Evolutionary conservation across 257 asterid species (phyloP).

Genomic region (Solanum etuberosum): DNA sequence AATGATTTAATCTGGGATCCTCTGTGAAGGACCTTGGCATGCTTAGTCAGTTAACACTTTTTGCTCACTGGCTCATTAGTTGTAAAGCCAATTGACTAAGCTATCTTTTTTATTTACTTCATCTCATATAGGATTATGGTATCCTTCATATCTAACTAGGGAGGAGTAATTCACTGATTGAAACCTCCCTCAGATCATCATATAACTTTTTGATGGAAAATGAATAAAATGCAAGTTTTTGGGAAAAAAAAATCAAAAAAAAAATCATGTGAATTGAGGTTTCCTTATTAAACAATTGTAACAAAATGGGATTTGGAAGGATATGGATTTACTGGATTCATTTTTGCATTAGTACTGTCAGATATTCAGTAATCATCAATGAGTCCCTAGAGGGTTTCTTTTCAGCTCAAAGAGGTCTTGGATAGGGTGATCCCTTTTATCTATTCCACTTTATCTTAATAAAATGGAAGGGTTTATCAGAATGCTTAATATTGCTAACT

Average conservation of each 20-base stretch:
- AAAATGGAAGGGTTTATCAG: background rate
- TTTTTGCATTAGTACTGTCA: background rate
- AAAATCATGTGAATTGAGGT: background rate
- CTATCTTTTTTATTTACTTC: too few species aligned
- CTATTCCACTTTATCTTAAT: background rate
- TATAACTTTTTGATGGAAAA: too few species aligned
- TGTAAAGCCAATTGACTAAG: too few species aligned
- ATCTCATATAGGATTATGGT: too few species aligned
- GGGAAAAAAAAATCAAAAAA: too few species aligned
- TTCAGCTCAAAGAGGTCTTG: background rate
- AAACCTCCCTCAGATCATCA: too few species aligned
- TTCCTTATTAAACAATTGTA: background rate
- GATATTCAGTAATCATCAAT: background rate
- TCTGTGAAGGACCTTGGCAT: too few species aligned
- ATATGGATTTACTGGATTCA: background rate
- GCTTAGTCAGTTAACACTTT: rapidly evolving
- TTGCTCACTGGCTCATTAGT: too few species aligned
- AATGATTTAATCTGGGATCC: too few species aligned
- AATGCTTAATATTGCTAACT: background rate
- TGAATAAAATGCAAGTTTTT: too few species aligned
- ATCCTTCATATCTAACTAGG: too few species aligned
- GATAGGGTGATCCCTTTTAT: background rate
- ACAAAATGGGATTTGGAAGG: background rate
- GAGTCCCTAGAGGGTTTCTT: background rate
- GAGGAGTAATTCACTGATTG: too few species aligned